A percentile compares a stretch with the other conserved stretches of the same genome.
Evolutionary conservation across 345 rosid species (phyloP).

Genomic region (Citrus hindsii): DNA sequence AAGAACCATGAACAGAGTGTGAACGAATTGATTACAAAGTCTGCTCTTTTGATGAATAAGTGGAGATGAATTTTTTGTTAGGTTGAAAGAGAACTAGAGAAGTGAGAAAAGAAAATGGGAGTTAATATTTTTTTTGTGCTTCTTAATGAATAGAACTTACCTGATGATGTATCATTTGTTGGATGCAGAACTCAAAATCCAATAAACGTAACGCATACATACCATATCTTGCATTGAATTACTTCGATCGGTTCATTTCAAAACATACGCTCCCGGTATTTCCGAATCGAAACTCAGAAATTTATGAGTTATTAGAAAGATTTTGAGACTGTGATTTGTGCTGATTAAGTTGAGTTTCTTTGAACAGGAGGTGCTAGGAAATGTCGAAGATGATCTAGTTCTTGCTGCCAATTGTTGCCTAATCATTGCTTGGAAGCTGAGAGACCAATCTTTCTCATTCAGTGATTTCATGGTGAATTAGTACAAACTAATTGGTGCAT

Average conservation of each 20-base stretch:
- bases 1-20: not conserved
- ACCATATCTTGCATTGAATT: constrained; percentile 3
- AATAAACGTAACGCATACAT: not conserved
- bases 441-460: not conserved
- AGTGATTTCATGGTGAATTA: constrained; percentile 3
- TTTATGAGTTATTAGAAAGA: not conserved
- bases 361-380: not conserved
- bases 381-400: not conserved
- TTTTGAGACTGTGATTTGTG: not conserved
- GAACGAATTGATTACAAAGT: not conserved
- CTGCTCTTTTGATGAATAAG: not conserved
- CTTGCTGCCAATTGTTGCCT: constrained; percentile 1
- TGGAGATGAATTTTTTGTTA: not conserved
- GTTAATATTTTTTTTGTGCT: no score
- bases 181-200: not conserved
- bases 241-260: constrained; percentile 6
- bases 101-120: no score
- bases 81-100: not conserved
- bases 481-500: not conserved
- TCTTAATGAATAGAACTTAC: not conserved
- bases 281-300: not conserved
- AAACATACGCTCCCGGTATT: not conserved
- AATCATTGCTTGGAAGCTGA: constrained; percentile 7
- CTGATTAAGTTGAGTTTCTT: not conserved
- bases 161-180: not conserved